Evolutionary conservation across 1,284 basidiomycete genomes (phyloP), one percentile per base, ranked within the genome.

Genomic region (Pseudozyma sp.): DNA sequence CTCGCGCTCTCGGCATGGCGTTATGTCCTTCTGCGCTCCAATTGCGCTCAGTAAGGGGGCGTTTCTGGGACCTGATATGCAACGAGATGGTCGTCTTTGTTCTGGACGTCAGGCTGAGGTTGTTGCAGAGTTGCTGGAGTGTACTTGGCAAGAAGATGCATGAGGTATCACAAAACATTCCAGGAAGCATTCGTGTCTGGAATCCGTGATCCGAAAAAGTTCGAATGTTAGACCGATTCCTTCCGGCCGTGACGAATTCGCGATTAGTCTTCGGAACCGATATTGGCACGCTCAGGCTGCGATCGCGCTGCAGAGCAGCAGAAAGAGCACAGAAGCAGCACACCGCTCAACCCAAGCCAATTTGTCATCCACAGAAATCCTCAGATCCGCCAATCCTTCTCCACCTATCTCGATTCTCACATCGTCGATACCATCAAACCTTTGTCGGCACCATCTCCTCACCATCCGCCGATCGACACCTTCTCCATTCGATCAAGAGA

Each of bases 291-390:
- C 58, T 35, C 49, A 62, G 54, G 43, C 44, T 54, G 54, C 66
- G 67, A 69, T 69, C 67, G 59, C 24, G 34, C 30, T 30, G 6
- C 17, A 35, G 35, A 39, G 47, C 54, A 47, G 50, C 54, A 52
- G 39, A 17, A 33, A 37, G 33, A 24, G 40, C 14, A n/a, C 13
- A 16, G 8, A 1, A 7, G 24, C 10, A 53, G 34, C 40, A 46
- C 42, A 44, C 46, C 48, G 31, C 11, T 59, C 35, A 29, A 48
- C 48, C n/a, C 9, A 14, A 14, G 40, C 55, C 61, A 70, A 64
- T 70, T 70, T 70, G 68, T 70, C 68, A 70, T 70, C 68, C 57
- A 19, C 52, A 54, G 42, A 24, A 44, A 39, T 16, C 34, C 24
- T 39, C 39, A n/a, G 47, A 47, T 48, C 39, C 7, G 13, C 39